Conservation (phyloP, 768 basidiomycete genomes). For the Lentinula sp. region DNA sequence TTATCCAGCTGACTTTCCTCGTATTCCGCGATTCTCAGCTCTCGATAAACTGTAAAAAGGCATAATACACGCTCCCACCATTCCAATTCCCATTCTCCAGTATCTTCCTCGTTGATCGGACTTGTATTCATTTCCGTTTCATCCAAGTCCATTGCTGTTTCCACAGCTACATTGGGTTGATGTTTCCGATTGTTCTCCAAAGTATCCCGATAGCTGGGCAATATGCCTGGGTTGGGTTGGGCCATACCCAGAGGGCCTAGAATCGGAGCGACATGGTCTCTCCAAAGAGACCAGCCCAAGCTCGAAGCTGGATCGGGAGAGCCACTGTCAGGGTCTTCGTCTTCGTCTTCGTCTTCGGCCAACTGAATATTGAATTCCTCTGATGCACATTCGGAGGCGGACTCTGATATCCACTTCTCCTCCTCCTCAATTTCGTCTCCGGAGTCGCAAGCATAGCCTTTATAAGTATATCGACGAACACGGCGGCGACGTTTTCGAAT, state of each 20-base stretch:
- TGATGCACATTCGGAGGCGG: conserved; percentile 10
- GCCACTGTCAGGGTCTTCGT: neutral
- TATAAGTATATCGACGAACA: conserved; percentile 20
- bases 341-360: neutral
- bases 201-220: neutral
- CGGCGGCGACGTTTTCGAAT: conserved; percentile 14
- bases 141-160: conserved; percentile 9
- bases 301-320: neutral
- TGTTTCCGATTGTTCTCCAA: neutral
- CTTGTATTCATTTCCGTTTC: conserved; percentile 1
- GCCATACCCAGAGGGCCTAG: neutral
- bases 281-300: neutral
- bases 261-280: neutral
- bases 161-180: conserved; percentile 11
- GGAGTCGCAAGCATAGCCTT: conserved; percentile 35
- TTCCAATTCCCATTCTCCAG: conserved; percentile 9
- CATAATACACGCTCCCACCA: conserved; percentile 40
- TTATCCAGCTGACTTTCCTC: neutral
- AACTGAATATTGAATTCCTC: conserved; percentile 11
- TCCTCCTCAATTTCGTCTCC: conserved; percentile 19
- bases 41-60: conserved; percentile 50
- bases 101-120: neutral
- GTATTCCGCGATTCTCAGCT: conserved; percentile 35
- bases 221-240: neutral
- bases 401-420: conserved; percentile 1